Base-by-base conservation (phyloP, 208 protist genomes). In the Paratrypanosoma confusum region DNA sequence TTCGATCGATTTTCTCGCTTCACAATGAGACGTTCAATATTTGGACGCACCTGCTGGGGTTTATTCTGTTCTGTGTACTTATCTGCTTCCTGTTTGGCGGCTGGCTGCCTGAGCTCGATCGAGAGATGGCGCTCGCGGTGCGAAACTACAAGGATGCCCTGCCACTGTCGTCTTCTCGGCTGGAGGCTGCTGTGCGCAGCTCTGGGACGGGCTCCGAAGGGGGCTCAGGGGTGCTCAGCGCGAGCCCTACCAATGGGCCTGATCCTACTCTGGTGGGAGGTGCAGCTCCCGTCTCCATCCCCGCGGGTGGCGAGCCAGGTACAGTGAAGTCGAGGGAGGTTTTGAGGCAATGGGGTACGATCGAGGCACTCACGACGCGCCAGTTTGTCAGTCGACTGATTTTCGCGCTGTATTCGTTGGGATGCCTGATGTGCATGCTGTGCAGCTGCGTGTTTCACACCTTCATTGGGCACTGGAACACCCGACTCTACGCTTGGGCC, bases 11-110 rank as follows among this genome's bases (percentile, higher is more conserved):
- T 39, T 66, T 77, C 13, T 34, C 39, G 13, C 47, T 77, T 13
- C 73, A 82, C 45, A 82, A 82, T 36, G 73, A 82, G 56, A 82
- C 73, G n/a, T 60, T 74, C 16, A 82, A 82, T 38, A 69, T 82
- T 33, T 78, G 67, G 73, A 78, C 73, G 0, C 74, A 83, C 52
- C 51, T 83, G 6, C 4, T 75, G 24, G 66, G 66, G 1, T 57
- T 28, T 21, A 16, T 72, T 4, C 8, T 52, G 6, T 83, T 72
- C 44, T 1, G 71, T 20, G 37, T 49, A 8, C 39, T 68, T 7
- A 41, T 50, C 23, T 5, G 48, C 24, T 16, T 58, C 21, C 52
- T 79, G 39, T 79, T 63, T 44, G 17, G n/a, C 21, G 3, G 6
- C 25, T 29, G 34, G 69, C 27, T 46, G 71, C 7, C 43, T 63